A percentile compares a stretch with the other conserved stretches of the same genome.
phyloP scores from a whole-genome alignment of 257 asterid species.

The Lycium barbarum region DNA sequence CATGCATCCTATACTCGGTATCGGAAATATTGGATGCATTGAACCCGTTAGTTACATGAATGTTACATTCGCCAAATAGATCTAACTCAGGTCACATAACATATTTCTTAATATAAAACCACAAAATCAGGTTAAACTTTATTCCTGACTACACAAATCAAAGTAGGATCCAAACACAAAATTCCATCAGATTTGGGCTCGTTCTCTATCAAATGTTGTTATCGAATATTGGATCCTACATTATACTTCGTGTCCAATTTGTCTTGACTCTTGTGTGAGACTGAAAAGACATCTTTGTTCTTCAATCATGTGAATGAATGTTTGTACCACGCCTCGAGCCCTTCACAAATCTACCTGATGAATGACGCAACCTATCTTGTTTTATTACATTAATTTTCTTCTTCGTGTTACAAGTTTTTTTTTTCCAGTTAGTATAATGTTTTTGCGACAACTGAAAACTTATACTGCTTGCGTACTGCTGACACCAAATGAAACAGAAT shows the following conservation, averaged over 20 bases:
- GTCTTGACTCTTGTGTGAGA: no score
- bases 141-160: not conserved
- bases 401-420: no score
- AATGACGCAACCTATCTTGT: not conserved
- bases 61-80: not conserved
- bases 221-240: not conserved
- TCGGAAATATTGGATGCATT: no score
- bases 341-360: not conserved
- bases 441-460: no score
- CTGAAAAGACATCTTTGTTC: no score
- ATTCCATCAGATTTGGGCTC: not conserved
- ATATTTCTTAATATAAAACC: not conserved
- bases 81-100: not conserved
- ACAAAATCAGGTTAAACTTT: not conserved
- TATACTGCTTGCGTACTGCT: no score
- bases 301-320: not conserved
- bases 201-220: not conserved
- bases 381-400: no score
- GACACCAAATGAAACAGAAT: no score
- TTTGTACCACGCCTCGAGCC: not conserved
- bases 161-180: not conserved
- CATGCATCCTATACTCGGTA: no score
- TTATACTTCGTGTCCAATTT: not conserved
- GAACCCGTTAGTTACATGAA: not conserved
- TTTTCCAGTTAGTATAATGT: no score